Evolutionary conservation across 352 stramenopile genomes (phyloP), one percentile per base, ranked within the genome.

Genomic region (Pythium oligandrum): DNA sequence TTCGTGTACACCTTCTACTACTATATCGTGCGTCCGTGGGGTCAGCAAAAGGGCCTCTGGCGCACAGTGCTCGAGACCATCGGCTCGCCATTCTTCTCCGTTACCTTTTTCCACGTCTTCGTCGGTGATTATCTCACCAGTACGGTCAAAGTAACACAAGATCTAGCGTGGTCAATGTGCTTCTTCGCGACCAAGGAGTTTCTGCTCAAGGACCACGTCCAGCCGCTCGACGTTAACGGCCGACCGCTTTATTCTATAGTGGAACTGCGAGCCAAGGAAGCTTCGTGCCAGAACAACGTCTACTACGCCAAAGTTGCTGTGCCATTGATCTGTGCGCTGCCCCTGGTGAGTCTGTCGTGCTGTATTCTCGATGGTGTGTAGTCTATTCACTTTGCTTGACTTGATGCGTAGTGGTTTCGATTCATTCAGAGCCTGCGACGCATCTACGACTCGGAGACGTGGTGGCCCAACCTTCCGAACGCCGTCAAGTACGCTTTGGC

Each of bases 351-450:
- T 44, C 30, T 26, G 38, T 26, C 40, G 3, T 53, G 26, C 1
- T 26, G 6, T 39, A 2, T 11, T 44, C 2, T 2, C 56, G 34
- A 38, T 48, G 40, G 5, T 50, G 42, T 55, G 6, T 44, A 11
- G 4, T 44, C 40, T 37, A 35, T 42, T 44, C 3, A 45, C 31
- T 35, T 2, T 10, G 7, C 38, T 12, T 42, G 38, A 42, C 31
- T 40, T 3, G 48, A 6, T 48, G 9, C 35, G 17, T 26, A 73
- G 48, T 98, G 95, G 87, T 96, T 97, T 69, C 88, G 96, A 33
- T 98, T 99, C 68, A 90, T 98, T 48, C 96, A 99, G 79, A 98
- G 93, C 66, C 67, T 99, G 12, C 84, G 96, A 34, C 81, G 94
- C 52, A 97, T 98, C 55, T 82, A 96, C 47, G 95, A 99, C 73